Percentiles rank a stretch among this genome's conserved stretches.
Conservation (phyloP, 495 filamentous ascomycete genomes). For the Mytilinidion resinicola region DNA sequence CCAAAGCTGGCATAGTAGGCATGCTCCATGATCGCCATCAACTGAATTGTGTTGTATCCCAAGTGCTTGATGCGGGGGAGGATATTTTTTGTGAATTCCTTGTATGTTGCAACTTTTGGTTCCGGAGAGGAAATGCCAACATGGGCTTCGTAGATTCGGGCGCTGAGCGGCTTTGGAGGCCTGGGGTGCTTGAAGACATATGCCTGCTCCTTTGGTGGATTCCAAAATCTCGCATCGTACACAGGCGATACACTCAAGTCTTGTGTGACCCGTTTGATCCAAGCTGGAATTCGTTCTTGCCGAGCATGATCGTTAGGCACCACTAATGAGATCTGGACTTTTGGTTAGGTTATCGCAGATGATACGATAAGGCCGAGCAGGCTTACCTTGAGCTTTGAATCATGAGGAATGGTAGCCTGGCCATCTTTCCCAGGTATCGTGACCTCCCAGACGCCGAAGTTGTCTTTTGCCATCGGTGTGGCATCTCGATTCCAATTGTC, state of each 20-base stretch:
- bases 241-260: slow-evolving; percentile 79
- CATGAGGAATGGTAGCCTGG: slow-evolving; percentile 75
- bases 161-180: slow-evolving; percentile 78
- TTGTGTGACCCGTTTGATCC: slow-evolving; percentile 96
- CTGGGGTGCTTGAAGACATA: slow-evolving; percentile 78
- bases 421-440: slow-evolving; percentile 68
- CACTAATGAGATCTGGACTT: slow-evolving; percentile 69
- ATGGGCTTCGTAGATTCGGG: slow-evolving; percentile 93
- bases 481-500: slow-evolving; percentile 82
- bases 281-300: slow-evolving; percentile 84
- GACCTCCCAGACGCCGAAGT: slow-evolving; percentile 85
- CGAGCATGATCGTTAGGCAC: slow-evolving; percentile 64
- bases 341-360: slow-evolving; percentile 16
- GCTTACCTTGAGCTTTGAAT: slow-evolving; percentile 86
- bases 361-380: slow-evolving; percentile 1
- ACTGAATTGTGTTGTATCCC: slow-evolving; percentile 95
- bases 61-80: slow-evolving; percentile 83
- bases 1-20: slow-evolving; percentile 99
- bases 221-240: slow-evolving; percentile 97
- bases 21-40: slow-evolving; percentile 99
- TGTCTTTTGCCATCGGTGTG: slow-evolving; percentile 76
- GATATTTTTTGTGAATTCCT: slow-evolving; percentile 90
- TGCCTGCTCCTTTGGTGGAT: slow-evolving; percentile 65
- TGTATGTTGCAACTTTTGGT: slow-evolving; percentile 81
- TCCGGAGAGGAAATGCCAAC: slow-evolving; percentile 96